These are phyloP conservation scores for Colletotrichum viniferum DNA, from an alignment of 2,329 filamentous ascomycete genomes.

Conservation along the genomic window DNA sequence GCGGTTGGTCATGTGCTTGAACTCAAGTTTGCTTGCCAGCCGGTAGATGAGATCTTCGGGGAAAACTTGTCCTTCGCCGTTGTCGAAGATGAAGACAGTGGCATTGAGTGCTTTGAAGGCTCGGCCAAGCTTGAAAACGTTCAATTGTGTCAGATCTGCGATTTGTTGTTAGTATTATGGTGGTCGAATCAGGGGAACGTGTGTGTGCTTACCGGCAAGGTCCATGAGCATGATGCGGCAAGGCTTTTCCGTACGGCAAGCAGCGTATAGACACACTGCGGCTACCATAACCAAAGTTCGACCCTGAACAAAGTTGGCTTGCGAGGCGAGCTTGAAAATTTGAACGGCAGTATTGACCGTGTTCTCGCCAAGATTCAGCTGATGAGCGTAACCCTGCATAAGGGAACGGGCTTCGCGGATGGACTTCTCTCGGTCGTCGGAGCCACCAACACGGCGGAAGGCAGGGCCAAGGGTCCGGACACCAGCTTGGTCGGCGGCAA, in stretches of 20 bases:
- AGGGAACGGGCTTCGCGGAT: conserved; percentile 62
- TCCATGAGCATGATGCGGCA: conserved; percentile 95
- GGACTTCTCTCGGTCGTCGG: conserved; percentile 63
- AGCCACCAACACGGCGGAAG: conserved; percentile 63
- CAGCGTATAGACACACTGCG: conserved; percentile 89
- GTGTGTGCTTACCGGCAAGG: conserved; percentile 57
- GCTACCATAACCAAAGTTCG: conserved; percentile 84
- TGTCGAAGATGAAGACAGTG: conserved; percentile 23
- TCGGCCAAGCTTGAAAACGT: conserved; percentile 90
- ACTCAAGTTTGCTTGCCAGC: conserved; percentile 91
- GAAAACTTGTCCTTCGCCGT: conserved; percentile 71
- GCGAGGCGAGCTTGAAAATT: conserved; percentile 77
- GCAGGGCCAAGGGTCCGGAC: conserved; percentile 71
- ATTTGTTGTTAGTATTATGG: background rate
- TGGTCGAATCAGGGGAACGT: background rate
- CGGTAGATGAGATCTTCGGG: conserved; percentile 90
- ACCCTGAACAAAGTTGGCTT: conserved; percentile 82
- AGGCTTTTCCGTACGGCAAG: conserved; percentile 77
- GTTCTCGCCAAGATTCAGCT: conserved; percentile 64
- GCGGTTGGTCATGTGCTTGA: conserved; percentile 78
- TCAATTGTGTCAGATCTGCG: conserved; percentile 74
- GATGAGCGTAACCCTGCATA: conserved; percentile 66
- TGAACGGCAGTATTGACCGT: conserved; percentile 67
- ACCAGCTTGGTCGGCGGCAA: conserved; percentile 84
- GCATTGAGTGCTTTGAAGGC: conserved; percentile 79